A percentile compares a stretch with the other conserved stretches of the same genome.
Conservation (phyloP, 768 basidiomycete species). For the Panaeolus cyanescens region DNA sequence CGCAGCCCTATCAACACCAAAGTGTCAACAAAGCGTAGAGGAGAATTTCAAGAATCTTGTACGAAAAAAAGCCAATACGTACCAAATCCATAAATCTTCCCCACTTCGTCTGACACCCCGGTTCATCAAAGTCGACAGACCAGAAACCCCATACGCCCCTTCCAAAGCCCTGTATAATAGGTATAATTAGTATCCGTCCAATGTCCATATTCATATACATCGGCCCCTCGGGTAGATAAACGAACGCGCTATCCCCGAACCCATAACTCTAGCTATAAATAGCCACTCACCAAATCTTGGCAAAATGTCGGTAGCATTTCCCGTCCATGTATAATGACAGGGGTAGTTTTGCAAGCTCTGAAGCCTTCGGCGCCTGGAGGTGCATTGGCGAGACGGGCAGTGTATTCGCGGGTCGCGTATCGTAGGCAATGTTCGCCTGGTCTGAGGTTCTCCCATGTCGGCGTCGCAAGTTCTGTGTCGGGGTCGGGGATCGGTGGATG, state of each 20-base stretch:
- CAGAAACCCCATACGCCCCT: slow-evolving; percentile 30
- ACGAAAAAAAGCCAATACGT: background rate
- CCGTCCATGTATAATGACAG: slow-evolving; percentile 24
- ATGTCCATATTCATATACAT: too few species aligned
- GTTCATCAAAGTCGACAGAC: slow-evolving; percentile 26
- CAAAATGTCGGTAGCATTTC: slow-evolving; percentile 25
- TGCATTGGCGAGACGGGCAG: slow-evolving; percentile 17
- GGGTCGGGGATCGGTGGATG: background rate
- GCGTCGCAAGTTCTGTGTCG: slow-evolving; percentile 1
- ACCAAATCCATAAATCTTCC: slow-evolving; percentile 28
- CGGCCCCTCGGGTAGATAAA: too few species aligned
- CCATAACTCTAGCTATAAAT: background rate
- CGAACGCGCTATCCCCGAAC: background rate
- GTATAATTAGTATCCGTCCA: background rate
- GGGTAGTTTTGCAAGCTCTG: slow-evolving; percentile 24
- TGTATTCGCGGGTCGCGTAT: slow-evolving; percentile 30
- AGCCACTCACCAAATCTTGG: slow-evolving; percentile 27
- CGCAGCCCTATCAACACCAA: slow-evolving; percentile 17
- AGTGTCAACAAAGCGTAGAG: too few species aligned
- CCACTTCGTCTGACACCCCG: slow-evolving; percentile 27
- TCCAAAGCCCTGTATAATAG: slow-evolving; percentile 20
- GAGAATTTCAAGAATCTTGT: background rate
- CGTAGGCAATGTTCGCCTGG: slow-evolving; percentile 25
- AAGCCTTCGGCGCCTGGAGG: slow-evolving; percentile 12
- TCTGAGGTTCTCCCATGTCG: slow-evolving; percentile 16